Base-by-base conservation (phyloP, 176 grass and related monocot species). In the Phyllostachys edulis region DNA sequence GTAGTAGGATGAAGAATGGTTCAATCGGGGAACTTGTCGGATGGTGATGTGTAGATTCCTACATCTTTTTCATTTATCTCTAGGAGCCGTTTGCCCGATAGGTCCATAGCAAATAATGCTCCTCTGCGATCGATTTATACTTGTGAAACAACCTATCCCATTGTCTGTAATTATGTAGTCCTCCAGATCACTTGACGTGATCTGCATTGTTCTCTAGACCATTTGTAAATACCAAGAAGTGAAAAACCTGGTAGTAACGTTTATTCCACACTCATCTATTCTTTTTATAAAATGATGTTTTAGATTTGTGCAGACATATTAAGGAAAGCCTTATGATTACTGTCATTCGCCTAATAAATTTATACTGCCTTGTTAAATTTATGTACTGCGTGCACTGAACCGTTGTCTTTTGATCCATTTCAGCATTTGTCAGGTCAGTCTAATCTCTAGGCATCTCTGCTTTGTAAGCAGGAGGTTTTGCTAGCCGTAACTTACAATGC, bases 171-270 rank as follows among this genome's bases (percentile, higher is more conserved):
- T 81, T 82, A 2, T 78, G 79, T 82, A 57, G 72, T 39, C 45
- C 18, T 74, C 60, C 57, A 29, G 85, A 81, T 82, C 71, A 82
- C 63, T 49, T 69, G 52, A 69, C 63, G 72, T 88, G 79, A 78
- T 69, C 67, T 50, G 50, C n/a, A 38, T 83, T 69, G 57, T 78
- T 77, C 15, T 72, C 39, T 23, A 73, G 67, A 73, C 29, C 56
- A 57, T 86, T 49, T 83, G 83, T 86, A 82, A 32, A 85, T 57
- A 63, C 37, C 57, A 9, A 36, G 27, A 47, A 20, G 44, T 17
- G 9, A 71, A 78, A 42, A 80, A 52, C 6, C 11, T 6, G 44
- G 26, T 27, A 18, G 23, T 18, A 6, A 44, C 2, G 11, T 72
- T 72, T 72, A 9, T 70, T 71, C 12, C 10, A 27, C 29, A 14